These are phyloP conservation scores for Odontarrhena argentea DNA, from an alignment of 345 rosid species.

Conservation along the genomic window DNA sequence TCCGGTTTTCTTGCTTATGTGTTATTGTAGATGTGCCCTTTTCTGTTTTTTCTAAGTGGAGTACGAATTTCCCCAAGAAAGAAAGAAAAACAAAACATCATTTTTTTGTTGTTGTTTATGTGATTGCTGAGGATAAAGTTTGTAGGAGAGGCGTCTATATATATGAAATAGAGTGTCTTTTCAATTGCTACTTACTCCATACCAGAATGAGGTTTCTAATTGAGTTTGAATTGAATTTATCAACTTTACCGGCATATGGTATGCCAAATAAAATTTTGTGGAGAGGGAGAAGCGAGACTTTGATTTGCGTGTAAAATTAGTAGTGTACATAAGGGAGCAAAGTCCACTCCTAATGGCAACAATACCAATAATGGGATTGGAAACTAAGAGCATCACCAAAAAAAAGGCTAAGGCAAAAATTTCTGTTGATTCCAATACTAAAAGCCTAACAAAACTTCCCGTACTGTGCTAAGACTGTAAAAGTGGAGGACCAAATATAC, in stretches of 20 bases:
- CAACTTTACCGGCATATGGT: not conserved
- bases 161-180: constrained; percentile 12
- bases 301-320: too few species aligned
- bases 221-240: not conserved
- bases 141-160: constrained; percentile 35
- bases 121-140: constrained; percentile 25
- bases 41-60: constrained; percentile 19
- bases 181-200: not conserved
- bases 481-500: constrained; percentile 28
- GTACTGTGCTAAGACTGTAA: not conserved
- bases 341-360: not conserved
- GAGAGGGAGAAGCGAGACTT: not conserved
- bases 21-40: constrained; percentile 39
- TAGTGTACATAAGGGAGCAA: not conserved
- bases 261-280: too few species aligned
- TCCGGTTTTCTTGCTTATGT: constrained; percentile 26
- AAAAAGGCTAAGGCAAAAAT: not conserved
- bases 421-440: constrained; percentile 15
- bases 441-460: constrained; percentile 37
- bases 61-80: constrained; percentile 26
- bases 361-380: not conserved
- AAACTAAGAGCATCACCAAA: constrained; percentile 2
- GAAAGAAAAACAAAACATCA: constrained; percentile 32
- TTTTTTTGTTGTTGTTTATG: constrained; percentile 27
- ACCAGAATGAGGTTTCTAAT: not conserved